Percentiles rank a stretch among this genome's conserved stretches.
Conservation (phyloP, 164 flowering plant species). For the Magnolia sinica region DNA sequence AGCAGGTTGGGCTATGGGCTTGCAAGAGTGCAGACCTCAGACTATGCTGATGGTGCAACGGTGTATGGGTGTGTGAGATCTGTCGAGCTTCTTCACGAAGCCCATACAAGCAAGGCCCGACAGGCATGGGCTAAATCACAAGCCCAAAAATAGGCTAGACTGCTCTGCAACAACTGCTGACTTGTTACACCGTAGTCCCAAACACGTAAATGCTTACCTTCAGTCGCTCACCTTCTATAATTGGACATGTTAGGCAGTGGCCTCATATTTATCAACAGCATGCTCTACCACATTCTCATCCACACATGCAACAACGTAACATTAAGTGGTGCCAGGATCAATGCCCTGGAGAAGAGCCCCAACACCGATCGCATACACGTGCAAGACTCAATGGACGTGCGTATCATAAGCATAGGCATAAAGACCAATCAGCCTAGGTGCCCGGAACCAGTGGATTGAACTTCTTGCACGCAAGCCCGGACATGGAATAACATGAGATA, state of each 20-base stretch:
- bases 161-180: too few relatives aligned
- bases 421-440: constrained; percentile 26
- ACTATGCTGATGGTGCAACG: constrained; percentile 24
- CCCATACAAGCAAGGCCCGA: too few relatives aligned
- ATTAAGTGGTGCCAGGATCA: constrained; percentile 14
- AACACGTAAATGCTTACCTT: not conserved
- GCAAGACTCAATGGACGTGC: constrained; percentile 21
- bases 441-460: constrained; percentile 22
- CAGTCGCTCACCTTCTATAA: constrained; percentile 23
- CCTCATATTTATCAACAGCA: constrained; percentile 41
- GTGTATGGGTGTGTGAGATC: constrained; percentile 5
- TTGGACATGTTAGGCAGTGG: constrained; percentile 28
- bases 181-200: too few relatives aligned
- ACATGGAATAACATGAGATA: constrained; percentile 27
- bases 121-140: too few relatives aligned
- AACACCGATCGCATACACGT: constrained; percentile 41
- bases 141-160: too few relatives aligned
- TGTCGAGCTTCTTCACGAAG: too few relatives aligned
- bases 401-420: constrained; percentile 14
- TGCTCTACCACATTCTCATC: constrained; percentile 35
- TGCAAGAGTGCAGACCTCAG: constrained; percentile 24
- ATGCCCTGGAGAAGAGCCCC: constrained; percentile 28
- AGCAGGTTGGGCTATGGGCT: constrained; percentile 40
- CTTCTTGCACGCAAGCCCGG: constrained; percentile 27
- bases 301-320: constrained; percentile 30